A percentile compares a stretch with the other conserved stretches of the same genome.
phyloP scores from a whole-genome alignment of 345 rosid genomes.

The Clarkia xantiana region DNA sequence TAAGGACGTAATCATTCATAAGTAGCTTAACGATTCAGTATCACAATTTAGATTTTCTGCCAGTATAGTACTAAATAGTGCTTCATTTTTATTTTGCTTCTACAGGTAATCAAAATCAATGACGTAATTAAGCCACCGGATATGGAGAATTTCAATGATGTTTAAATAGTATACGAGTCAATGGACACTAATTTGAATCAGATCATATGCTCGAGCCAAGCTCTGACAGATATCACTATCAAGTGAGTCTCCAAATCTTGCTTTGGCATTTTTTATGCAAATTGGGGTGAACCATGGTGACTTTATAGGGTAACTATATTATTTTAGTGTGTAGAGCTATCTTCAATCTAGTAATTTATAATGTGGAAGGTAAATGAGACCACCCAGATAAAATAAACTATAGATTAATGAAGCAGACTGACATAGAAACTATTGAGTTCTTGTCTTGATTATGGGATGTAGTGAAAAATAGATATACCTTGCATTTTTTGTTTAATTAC shows the following conservation, averaged over 20 bases:
- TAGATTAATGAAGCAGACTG: no score
- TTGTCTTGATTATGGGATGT: no score
- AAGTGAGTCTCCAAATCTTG: slow-evolving; percentile 24
- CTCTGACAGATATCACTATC: slow-evolving; percentile 76
- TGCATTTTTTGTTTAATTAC: no score
- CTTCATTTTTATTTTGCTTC: not conserved
- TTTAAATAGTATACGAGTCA: slow-evolving; percentile 69
- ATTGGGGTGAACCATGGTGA: not conserved
- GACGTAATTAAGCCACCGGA: slow-evolving; percentile 68
- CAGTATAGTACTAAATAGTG: not conserved
- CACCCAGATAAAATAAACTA: no score
- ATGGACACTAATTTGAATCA: slow-evolving; percentile 94
- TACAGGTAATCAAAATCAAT: slow-evolving; percentile 66
- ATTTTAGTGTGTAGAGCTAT: no score
- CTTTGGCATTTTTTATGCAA: not conserved
- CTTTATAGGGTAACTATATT: no score
- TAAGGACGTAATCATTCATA: slow-evolving; percentile 42
- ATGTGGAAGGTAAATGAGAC: no score
- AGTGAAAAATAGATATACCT: no score
- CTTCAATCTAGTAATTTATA: no score
- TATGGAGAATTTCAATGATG: slow-evolving; percentile 65
- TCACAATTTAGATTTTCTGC: not conserved
- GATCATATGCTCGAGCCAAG: slow-evolving; percentile 69
- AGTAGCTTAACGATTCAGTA: not conserved
- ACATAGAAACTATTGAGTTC: no score